Base-by-base conservation (phyloP, 805 yeast species). In the Lipomyces japonicus region DNA sequence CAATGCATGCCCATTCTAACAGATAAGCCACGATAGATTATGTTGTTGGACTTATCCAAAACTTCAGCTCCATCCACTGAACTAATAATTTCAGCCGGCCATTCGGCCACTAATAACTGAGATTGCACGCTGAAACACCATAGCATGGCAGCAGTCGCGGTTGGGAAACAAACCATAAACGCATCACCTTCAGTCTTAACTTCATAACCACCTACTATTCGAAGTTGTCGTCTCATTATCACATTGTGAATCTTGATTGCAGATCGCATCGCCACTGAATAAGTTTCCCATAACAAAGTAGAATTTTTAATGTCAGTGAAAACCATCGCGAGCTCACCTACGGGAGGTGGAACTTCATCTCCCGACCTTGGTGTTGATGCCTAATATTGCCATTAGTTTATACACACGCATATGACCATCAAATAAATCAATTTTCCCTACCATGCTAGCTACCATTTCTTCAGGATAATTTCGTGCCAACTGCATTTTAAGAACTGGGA, bases 151-250 rank as follows among this genome's bases (percentile, higher is more conserved):
- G 91, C 76, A 0, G 91, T 79, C 0, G 95, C 91, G 0, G 95
- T 83, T 0, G 96, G 95, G 67, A 93, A 93, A 10, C 97, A 87
- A 12, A 93, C 97, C 87, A 93, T 90, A 61, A 93, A 93, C 0
- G 98, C 96, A 74, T 93, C 99, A 64, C 99, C 99, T 79, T 93
- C 99, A 1, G 97, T 93, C 66, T 93, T 93, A 24, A 93, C 98
- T 67, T 93, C 99, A 65, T 93, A 93, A 1, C 98, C 99, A 31
- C 97, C 97, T 64, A 86, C 87, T 42, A 90, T 82, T 60, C 96
- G 78, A 55, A 93, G 71, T 59, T 88, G 95, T 43, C 97, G 78
- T 63, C 99, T 80, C 98, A 93, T 93, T 26, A 93, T 79, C 21
- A 86, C 79, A 65, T 93, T 93, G 68, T 93, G 99, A 3, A 87